A percentile compares a stretch with the other conserved stretches of the same genome.
These are phyloP conservation scores for Kwoniella europaea DNA, from an alignment of 768 basidiomycete genomes.

Conservation along the genomic window DNA sequence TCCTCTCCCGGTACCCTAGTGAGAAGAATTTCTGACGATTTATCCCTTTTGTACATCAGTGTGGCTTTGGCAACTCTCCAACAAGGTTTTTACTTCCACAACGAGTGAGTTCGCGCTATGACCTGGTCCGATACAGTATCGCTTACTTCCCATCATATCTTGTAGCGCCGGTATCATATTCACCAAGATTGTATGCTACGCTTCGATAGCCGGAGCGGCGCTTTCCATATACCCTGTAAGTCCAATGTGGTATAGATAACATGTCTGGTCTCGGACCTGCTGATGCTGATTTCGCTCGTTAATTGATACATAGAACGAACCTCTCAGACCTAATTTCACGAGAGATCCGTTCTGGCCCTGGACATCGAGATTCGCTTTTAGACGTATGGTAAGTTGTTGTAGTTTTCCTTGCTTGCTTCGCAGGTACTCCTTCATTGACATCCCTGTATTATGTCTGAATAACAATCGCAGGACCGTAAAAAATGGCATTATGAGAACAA, in stretches of 20 bases:
- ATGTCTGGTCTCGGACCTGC: no score
- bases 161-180: neutral
- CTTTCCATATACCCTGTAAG: slow-evolving; percentile 33
- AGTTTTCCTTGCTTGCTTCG: no score
- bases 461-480: slow-evolving; percentile 15
- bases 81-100: slow-evolving; percentile 31
- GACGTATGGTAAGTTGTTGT: slow-evolving; percentile 17
- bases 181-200: slow-evolving; percentile 29
- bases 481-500: slow-evolving; percentile 23
- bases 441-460: no score
- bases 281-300: no score
- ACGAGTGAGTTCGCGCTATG: slow-evolving; percentile 18
- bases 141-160: no score
- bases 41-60: neutral
- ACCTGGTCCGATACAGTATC: no score
- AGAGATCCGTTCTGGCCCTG: slow-evolving; percentile 28
- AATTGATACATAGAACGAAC: no score
- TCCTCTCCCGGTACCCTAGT: neutral
- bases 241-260: no score
- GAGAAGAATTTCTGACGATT: neutral
- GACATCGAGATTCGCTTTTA: slow-evolving; percentile 19
- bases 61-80: slow-evolving; percentile 30
- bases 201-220: slow-evolving; percentile 13
- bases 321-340: slow-evolving; percentile 19
- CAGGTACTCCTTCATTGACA: no score